Evolutionary conservation across 176 grass and related monocot genomes (phyloP).

Genomic region (Cenchrus fungigraminus): DNA sequence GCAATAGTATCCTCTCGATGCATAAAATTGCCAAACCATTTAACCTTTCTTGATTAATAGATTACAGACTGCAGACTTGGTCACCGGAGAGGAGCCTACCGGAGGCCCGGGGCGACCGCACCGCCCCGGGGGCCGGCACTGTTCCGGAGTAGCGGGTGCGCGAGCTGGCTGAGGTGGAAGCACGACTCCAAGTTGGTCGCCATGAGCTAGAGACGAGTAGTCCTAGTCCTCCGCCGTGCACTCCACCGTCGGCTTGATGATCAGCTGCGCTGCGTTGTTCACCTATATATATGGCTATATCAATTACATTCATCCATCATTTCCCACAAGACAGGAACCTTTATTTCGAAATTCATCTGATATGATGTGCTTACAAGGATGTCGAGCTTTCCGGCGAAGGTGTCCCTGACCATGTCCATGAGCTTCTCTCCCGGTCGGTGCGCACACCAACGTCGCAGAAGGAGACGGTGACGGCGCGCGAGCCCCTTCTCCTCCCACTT

Average conservation of each 20-base stretch:
- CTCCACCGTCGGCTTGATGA: conserved; percentile 5
- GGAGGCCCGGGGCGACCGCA: too few relatives aligned
- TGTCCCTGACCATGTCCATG: not conserved
- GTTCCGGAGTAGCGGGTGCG: conserved; percentile 34
- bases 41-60: too few relatives aligned
- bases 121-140: too few relatives aligned
- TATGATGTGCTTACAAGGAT: not conserved
- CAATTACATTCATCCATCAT: not conserved
- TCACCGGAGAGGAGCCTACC: too few relatives aligned
- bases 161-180: conserved; percentile 49
- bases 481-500: conserved; percentile 3
- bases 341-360: too few relatives aligned
- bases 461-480: conserved; percentile 3
- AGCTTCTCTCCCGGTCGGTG: conserved; percentile 7
- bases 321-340: too few relatives aligned
- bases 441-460: conserved; percentile 35
- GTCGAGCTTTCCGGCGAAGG: conserved; percentile 44
- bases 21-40: too few relatives aligned
- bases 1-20: too few relatives aligned
- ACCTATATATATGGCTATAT: conserved; percentile 13
- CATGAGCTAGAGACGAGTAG: conserved; percentile 28
- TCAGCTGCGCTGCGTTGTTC: conserved; percentile 40
- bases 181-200: conserved; percentile 54
- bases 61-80: too few relatives aligned
- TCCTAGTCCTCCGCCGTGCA: conserved; percentile 32